Conservation (phyloP, 257 asterid species). For the Mentha longifolia region DNA sequence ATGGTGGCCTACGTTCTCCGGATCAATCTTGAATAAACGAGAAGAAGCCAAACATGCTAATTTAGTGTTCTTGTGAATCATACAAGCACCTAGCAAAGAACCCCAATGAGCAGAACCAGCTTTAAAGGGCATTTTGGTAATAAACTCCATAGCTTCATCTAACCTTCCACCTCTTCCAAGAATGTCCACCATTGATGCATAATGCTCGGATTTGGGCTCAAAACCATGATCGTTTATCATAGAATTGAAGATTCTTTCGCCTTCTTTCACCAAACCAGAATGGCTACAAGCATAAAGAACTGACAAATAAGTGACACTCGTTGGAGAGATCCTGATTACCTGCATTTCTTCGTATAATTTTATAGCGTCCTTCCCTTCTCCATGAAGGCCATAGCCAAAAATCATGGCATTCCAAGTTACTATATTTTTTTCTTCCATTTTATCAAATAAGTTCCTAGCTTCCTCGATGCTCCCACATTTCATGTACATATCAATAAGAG, state of each 20-base stretch:
- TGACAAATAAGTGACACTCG: constrained; percentile 74
- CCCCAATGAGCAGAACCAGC: constrained; percentile 95
- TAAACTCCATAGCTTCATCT: constrained; percentile 63
- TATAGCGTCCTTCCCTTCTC: constrained; percentile 72
- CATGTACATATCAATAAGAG: constrained; percentile 87
- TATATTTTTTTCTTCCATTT: constrained; percentile 61
- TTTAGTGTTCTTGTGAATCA: constrained; percentile 72
- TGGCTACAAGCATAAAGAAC: constrained; percentile 88
- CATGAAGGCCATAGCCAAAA: constrained; percentile 88
- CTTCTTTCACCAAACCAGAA: constrained; percentile 86
- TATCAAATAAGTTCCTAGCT: constrained; percentile 63
- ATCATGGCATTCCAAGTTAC: constrained; percentile 95
- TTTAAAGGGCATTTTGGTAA: constrained; percentile 60
- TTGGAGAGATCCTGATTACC: constrained; percentile 52
- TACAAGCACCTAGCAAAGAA: constrained; percentile 81
- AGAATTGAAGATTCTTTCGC: constrained; percentile 59
- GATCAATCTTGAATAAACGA: constrained; percentile 68
- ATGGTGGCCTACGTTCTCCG: constrained; percentile 74
- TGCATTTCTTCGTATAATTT: constrained; percentile 59
- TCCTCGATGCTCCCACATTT: constrained; percentile 82
- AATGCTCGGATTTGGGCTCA: constrained; percentile 75
- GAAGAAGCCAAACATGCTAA: constrained; percentile 75
- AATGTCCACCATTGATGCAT: constrained; percentile 89
- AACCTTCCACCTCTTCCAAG: constrained; percentile 87
- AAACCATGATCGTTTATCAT: constrained; percentile 62